Base-by-base conservation (phyloP, 2,329 filamentous ascomycete genomes). In the Xylariaceae sp. region DNA sequence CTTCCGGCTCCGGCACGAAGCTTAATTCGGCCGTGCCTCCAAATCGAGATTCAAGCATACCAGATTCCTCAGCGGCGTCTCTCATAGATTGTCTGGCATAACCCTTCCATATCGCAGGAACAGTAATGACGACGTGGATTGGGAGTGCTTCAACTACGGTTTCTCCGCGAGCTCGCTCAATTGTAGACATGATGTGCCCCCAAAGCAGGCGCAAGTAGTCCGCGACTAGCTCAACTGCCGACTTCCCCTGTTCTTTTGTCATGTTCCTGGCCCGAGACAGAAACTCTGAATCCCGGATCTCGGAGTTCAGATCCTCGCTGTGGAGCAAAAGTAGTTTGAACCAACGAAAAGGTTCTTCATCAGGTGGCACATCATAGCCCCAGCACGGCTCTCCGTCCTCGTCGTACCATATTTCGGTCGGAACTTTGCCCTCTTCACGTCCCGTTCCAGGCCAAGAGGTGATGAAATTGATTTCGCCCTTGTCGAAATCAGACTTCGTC, bases 1-100 rank as follows among this genome's bases (percentile, higher is more conserved):
- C 73, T 45, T 75, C 71, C 0, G 72, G 72, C 45, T 76, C 73
- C 0, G 67, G 62, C 0, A 74, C 51, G 27, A 74, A 69, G 0
- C 49, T 36, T 3, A 74, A 39, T 0, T 37, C 57, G 0, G 71
- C 72, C 0, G 56, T 25, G 0, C 64, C 66, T 2, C 56, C 56
- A 0, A 38, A 4, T 0, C 65, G 53, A 0, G 29, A 7, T 0
- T 55, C 44, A 0, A 72, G 50, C 3, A 76, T 65, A 0, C 71
- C 71, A 0, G 72, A 67, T 0, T 39, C 16, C 0, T 49, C 27
- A 0, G 63, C 60, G 0, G 70, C 72, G 1, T 62, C 37, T 0
- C 56, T 49, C 71, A 75, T 74, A 0, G 67, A 58, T 1, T 62
- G 38, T 0, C 62, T 44, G 0, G 52, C 45, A 10, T 50, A 44